Evolutionary conservation across 768 basidiomycete genomes (phyloP).

Genomic region (Botryobasidium botryosum): DNA sequence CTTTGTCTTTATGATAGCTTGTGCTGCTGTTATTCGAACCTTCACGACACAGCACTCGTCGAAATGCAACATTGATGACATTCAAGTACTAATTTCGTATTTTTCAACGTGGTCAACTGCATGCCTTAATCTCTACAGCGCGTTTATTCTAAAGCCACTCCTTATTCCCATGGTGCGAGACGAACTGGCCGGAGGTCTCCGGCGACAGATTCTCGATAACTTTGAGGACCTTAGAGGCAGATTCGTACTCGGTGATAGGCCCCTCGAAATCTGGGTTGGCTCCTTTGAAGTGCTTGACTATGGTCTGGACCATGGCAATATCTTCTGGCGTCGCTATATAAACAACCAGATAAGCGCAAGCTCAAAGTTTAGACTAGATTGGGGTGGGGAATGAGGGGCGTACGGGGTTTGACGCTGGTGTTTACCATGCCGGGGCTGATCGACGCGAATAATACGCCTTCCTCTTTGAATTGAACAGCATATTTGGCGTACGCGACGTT

Average conservation of each 20-base stretch:
- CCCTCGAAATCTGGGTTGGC: constrained; percentile 13
- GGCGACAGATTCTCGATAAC: constrained; percentile 12
- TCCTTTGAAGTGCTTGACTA: constrained; percentile 9
- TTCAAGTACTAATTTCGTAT: no score
- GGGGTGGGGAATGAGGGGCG: no score
- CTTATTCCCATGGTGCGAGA: constrained; percentile 16
- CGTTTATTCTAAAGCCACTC: constrained; percentile 17
- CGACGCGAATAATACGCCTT: constrained; percentile 8
- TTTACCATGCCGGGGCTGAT: constrained; percentile 5
- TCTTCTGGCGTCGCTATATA: constrained; percentile 9
- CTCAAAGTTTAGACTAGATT: no score
- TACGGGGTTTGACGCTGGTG: background rate
- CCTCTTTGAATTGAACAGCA: constrained; percentile 8
- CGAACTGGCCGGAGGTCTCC: constrained; percentile 14
- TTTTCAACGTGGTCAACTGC: no score
- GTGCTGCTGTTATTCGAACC: no score
- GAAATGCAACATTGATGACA: no score
- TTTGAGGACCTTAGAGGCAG: constrained; percentile 12
- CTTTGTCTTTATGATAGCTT: no score
- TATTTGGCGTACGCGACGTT: constrained; percentile 6
- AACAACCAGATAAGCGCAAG: no score
- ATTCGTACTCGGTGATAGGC: constrained; percentile 12
- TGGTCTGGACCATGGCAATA: constrained; percentile 3
- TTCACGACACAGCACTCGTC: no score
- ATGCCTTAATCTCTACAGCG: no score